Conservation (phyloP, 805 yeast species). For the Teunomyces pallodes region DNA sequence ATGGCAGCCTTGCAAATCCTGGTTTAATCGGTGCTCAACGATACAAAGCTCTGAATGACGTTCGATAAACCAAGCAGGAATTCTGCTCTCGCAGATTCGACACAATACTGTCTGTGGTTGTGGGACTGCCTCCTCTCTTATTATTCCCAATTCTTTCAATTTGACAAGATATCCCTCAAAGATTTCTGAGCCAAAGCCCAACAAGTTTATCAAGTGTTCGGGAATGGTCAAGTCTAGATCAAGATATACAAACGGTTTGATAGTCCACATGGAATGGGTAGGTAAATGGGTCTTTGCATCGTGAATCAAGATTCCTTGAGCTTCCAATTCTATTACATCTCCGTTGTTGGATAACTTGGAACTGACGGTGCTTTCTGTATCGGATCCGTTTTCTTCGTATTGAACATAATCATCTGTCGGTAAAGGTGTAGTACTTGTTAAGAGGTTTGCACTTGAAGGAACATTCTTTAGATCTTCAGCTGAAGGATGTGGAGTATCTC, state of each 20-base stretch:
- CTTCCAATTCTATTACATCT: conserved; percentile 73
- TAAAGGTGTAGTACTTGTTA: neutral
- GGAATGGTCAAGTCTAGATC: conserved; percentile 71
- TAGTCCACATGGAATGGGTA: conserved; percentile 88
- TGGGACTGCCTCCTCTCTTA: conserved; percentile 65
- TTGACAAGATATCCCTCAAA: conserved; percentile 70
- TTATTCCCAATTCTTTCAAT: conserved; percentile 60
- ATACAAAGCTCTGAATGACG: conserved; percentile 85
- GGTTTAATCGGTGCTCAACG: conserved; percentile 79
- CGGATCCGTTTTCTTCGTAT: neutral
- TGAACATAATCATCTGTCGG: conserved; percentile 1
- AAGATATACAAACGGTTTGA: conserved; percentile 70
- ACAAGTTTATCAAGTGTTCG: conserved; percentile 58
- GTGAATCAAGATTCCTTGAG: conserved; percentile 86
- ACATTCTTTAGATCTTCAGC: conserved; percentile 8
- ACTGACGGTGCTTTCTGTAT: conserved; percentile 12
- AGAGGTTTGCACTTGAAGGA: neutral
- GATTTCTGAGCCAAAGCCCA: conserved; percentile 88
- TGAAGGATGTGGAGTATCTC: conserved; percentile 27
- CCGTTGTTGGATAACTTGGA: conserved; percentile 53
- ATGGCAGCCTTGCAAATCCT: conserved; percentile 69
- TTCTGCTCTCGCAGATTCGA: conserved; percentile 83
- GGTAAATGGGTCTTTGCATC: conserved; percentile 57
- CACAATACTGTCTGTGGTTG: conserved; percentile 83
- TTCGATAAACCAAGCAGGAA: conserved; percentile 98